Base-by-base conservation (phyloP, 208 protist genomes). In the Trypanosoma lewisi region DNA sequence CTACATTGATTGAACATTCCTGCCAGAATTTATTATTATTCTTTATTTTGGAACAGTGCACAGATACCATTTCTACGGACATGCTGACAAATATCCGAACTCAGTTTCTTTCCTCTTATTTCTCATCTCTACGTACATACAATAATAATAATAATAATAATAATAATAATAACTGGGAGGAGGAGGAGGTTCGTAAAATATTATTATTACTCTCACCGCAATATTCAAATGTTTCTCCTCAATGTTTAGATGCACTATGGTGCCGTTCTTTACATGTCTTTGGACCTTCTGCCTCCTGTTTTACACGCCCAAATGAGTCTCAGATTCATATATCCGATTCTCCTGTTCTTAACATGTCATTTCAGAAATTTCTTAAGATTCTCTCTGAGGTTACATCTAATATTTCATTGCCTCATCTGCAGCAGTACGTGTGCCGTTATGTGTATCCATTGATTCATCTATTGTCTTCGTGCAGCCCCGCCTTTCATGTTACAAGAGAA, bases 11-110 rank as follows among this genome's bases (percentile, higher is more conserved):
- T 47, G 30, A 45, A 33, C 39, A 62, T 55, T 61, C 67, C 34
- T 9, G 69, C 30, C 56, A 63, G 42, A 80, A 85, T 50, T 54
- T 91, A 34, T 34, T 85, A 34, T 62, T 93, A 14, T 83, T 82
- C 57, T 91, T 90, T 70, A 62, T 93, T 11, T 59, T 93, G 31
- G 89, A 93, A 19, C 89, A 95, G 64, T 85, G 70, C 70, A 63
- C 49, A 12, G 89, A 93, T 68, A 82, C 75, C 45, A 63, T 86
- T 42, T 55, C 75, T 11, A 64, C 66, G 27, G 48, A 77, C 44
- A 52, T 48, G 17, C 30, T 83, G 48, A 36, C 51, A n/a, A 55
- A 45, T 41, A 21, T 49, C 4, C 65, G 72, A 12, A 41, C 12
- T n/a, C 25, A 54, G 19, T 77, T 71, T 44, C 4, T 72, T 31